Evolutionary conservation across 805 yeast species (phyloP).

Genomic region (Ogataea populi-albae): DNA sequence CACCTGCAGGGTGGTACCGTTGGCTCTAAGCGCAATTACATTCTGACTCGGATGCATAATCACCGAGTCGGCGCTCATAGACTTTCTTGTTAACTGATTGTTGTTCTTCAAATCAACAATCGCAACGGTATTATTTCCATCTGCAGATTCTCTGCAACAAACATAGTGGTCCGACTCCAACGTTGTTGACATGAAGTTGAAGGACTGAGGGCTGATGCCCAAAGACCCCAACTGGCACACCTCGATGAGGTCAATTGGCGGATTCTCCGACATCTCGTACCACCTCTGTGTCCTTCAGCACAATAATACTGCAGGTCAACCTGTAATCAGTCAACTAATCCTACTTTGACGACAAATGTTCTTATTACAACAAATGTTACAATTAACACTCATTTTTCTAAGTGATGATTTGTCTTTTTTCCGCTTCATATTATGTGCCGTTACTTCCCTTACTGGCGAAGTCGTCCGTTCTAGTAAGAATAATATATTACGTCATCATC

Average conservation of each 20-base stretch:
- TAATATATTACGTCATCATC: background rate
- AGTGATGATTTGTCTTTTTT: conserved; percentile 4
- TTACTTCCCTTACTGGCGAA: conserved; percentile 5
- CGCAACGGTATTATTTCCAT: conserved; percentile 83
- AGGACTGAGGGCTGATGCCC: conserved; percentile 80
- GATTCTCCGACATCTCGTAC: conserved; percentile 48
- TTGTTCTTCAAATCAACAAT: conserved; percentile 80
- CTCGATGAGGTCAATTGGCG: conserved; percentile 97
- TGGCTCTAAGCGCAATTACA: conserved; percentile 91
- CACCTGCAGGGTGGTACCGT: conserved; percentile 92
- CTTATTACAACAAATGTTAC: too few species aligned
- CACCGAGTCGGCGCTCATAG: conserved; percentile 96
- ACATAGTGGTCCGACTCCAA: conserved; percentile 90
- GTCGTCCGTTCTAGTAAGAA: conserved; percentile 1
- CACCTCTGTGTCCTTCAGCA: too few species aligned
- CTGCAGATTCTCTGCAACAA: conserved; percentile 66
- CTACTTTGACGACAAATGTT: too few species aligned
- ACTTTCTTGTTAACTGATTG: conserved; percentile 80
- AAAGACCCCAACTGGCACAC: conserved; percentile 81
- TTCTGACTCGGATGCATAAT: conserved; percentile 91
- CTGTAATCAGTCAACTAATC: too few species aligned
- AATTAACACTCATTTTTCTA: conserved; percentile 1
- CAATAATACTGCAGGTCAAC: too few species aligned
- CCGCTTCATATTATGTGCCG: too few species aligned
- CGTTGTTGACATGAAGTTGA: conserved; percentile 92